Conservation (phyloP, 2,329 filamentous ascomycete genomes). For the Xylaria sp. region DNA sequence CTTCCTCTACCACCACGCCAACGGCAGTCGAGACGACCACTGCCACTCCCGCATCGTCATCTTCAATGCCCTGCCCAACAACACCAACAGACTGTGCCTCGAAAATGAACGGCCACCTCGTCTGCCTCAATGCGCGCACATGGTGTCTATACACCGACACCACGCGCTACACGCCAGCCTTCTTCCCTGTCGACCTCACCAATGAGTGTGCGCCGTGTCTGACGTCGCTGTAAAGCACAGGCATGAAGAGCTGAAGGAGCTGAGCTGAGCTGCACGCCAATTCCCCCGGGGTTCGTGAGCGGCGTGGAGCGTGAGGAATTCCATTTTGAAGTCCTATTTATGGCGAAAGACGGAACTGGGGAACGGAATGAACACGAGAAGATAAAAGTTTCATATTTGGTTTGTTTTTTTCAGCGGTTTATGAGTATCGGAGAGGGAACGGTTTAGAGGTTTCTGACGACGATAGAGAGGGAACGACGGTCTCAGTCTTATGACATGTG, state of each 20-base stretch:
- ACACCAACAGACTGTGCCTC: slow-evolving; percentile 13
- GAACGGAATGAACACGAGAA: not conserved
- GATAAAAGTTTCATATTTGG: not conserved
- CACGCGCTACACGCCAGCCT: slow-evolving; percentile 15
- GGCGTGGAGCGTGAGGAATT: not conserved
- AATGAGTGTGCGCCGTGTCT: slow-evolving; percentile 17
- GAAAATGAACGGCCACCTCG: slow-evolving; percentile 10
- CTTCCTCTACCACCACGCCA: not conserved
- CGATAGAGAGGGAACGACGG: not conserved
- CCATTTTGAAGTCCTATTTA: not conserved
- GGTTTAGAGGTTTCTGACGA: not conserved
- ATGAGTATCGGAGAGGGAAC: not conserved
- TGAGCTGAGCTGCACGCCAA: not conserved
- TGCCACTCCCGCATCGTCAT: not conserved
- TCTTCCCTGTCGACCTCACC: slow-evolving; percentile 18
- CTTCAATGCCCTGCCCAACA: slow-evolving; percentile 16
- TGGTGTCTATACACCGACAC: slow-evolving; percentile 20
- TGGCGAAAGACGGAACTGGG: not conserved
- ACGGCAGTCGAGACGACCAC: not conserved
- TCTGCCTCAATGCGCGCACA: slow-evolving; percentile 20
- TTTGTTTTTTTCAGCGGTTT: not conserved
- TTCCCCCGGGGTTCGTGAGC: not conserved
- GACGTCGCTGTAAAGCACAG: not conserved
- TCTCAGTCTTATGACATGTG: not conserved
- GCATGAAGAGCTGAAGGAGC: not conserved